phyloP scores from a whole-genome alignment of 2,329 filamentous ascomycete genomes.

The Trematosphaeria pertusa region DNA sequence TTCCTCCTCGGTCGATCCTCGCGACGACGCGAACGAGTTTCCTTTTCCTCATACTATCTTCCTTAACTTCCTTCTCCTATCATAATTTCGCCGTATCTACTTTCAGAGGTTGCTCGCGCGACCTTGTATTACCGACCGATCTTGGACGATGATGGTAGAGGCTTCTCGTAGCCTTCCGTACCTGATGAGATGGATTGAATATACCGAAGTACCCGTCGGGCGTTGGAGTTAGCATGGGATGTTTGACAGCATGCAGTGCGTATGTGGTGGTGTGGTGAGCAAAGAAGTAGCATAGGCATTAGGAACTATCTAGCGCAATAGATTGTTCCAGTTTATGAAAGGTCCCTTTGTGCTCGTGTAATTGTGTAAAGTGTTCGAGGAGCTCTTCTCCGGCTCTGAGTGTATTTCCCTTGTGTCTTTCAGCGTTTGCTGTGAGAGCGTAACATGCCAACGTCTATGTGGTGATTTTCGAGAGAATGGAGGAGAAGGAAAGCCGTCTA shows the following conservation, averaged over 20 bases:
- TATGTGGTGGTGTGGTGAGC: no score
- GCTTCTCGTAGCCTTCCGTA: background rate
- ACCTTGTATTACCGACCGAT: slow-evolving; percentile 8
- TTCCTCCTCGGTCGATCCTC: slow-evolving; percentile 7
- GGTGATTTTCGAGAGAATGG: background rate
- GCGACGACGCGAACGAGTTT: slow-evolving; percentile 15
- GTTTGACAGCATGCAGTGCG: no score
- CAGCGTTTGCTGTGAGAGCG: no score
- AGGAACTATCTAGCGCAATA: background rate
- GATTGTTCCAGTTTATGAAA: background rate
- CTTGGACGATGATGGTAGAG: background rate
- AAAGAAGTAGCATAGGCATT: background rate
- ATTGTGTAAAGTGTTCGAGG: background rate
- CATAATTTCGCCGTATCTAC: slow-evolving; percentile 3
- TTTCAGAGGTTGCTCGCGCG: background rate
- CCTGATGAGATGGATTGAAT: background rate
- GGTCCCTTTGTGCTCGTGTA: background rate
- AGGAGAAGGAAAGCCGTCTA: background rate
- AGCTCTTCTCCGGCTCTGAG: background rate
- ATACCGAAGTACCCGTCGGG: background rate
- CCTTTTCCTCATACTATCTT: slow-evolving; percentile 13
- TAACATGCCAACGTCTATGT: no score
- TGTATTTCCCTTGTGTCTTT: no score
- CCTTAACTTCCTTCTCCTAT: background rate
- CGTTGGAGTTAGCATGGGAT: no score